These are phyloP conservation scores for Rhexocercosporidium sp. DNA, from an alignment of 2,329 filamentous ascomycete genomes.

Conservation along the genomic window DNA sequence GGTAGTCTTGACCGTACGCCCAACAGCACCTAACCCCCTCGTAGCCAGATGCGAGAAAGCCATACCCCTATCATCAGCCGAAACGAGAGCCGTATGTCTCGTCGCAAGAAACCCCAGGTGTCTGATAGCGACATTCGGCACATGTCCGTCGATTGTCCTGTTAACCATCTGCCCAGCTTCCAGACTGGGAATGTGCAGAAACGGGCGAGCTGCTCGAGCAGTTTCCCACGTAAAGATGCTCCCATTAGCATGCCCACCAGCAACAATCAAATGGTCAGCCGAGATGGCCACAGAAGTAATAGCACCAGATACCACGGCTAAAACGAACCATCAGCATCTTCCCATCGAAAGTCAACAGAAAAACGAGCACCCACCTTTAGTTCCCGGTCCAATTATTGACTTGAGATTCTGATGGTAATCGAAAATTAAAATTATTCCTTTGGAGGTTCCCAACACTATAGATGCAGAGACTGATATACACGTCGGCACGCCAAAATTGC, in stretches of 20 bases:
- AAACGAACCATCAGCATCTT: conserved; percentile 40
- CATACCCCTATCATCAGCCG: conserved; percentile 94
- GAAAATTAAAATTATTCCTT: conserved; percentile 93
- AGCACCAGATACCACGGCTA: conserved; percentile 87
- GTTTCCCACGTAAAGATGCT: conserved; percentile 98
- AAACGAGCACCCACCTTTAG: conserved; percentile 67
- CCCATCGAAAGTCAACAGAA: neutral
- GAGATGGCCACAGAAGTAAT: conserved; percentile 89
- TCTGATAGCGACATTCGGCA: conserved; percentile 76
- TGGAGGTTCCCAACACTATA: conserved; percentile 90
- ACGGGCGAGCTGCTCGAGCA: conserved; percentile 79
- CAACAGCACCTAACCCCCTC: conserved; percentile 84
- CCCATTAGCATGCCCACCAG: conserved; percentile 86
- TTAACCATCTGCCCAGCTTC: conserved; percentile 68
- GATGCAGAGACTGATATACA: conserved; percentile 87
- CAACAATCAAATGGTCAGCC: conserved; percentile 90
- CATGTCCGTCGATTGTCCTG: conserved; percentile 79
- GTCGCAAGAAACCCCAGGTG: conserved; percentile 96
- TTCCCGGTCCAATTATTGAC: conserved; percentile 90
- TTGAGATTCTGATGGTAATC: conserved; percentile 97
- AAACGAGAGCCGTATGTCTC: conserved; percentile 91
- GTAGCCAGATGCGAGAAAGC: conserved; percentile 97
- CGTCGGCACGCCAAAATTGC: conserved; percentile 90
- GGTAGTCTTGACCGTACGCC: conserved; percentile 84
- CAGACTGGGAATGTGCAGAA: conserved; percentile 83